phyloP scores from a whole-genome alignment of 1,284 basidiomycete genomes.

The Ceratobasidium sp. region DNA sequence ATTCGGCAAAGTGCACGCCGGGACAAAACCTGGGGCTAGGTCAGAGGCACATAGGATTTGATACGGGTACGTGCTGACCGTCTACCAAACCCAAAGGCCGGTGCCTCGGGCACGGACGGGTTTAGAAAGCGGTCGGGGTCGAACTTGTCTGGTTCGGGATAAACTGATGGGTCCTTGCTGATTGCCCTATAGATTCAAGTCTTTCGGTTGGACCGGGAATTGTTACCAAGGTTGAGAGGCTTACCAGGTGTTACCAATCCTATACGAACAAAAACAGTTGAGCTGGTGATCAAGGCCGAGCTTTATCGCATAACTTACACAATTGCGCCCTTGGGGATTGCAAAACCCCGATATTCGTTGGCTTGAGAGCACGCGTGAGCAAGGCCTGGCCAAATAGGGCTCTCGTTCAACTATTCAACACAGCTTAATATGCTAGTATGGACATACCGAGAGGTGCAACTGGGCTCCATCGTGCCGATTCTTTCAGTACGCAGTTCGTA shows the following conservation, averaged over 20 bases:
- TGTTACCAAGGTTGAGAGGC: neutral
- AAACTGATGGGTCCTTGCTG: conserved; percentile 42
- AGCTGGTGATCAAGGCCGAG: too few species aligned
- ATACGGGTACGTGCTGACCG: too few species aligned
- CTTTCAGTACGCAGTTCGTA: conserved; percentile 27
- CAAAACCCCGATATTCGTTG: conserved; percentile 48
- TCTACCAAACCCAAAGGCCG: too few species aligned
- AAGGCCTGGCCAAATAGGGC: conserved; percentile 12
- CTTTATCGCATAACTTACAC: conserved; percentile 20
- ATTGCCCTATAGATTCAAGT: conserved; percentile 42
- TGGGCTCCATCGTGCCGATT: conserved; percentile 29
- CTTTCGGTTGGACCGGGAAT: too few species aligned
- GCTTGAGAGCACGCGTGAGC: conserved; percentile 46
- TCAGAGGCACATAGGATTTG: too few species aligned
- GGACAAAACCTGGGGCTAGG: too few species aligned
- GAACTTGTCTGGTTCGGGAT: conserved; percentile 47
- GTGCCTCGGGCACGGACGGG: too few species aligned
- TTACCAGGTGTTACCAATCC: conserved; percentile 49
- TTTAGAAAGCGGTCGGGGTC: conserved; percentile 46
- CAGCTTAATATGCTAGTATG: neutral
- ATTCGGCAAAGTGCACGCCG: too few species aligned
- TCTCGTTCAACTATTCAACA: neutral
- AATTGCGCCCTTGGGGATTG: conserved; percentile 48
- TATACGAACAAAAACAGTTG: neutral
- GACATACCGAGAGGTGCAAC: conserved; percentile 40